Conservation (phyloP, 768 basidiomycete genomes). For the Pleurotus pulmonarius region DNA sequence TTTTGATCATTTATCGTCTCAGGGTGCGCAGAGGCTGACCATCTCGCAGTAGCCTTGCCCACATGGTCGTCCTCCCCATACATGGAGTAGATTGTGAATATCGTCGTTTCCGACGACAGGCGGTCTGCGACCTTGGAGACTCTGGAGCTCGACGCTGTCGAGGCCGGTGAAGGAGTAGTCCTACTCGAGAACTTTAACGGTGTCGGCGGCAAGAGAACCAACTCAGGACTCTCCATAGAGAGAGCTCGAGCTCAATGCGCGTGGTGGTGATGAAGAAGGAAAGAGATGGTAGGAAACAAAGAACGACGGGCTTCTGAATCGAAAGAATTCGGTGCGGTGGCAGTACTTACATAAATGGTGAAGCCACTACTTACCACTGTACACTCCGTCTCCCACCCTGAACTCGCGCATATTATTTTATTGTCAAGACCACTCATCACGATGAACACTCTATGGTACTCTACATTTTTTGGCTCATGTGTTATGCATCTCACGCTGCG, state of each 20-base stretch:
- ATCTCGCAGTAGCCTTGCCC: slow-evolving; percentile 11
- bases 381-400: background rate
- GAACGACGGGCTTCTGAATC: slow-evolving; percentile 3
- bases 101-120: slow-evolving; percentile 67
- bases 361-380: background rate
- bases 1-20: slow-evolving; percentile 1
- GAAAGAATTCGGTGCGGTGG: slow-evolving; percentile 4
- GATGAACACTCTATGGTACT: too few relatives aligned
- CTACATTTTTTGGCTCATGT: background rate
- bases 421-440: too few relatives aligned
- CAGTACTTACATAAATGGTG: slow-evolving; percentile 4
- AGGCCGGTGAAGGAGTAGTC: background rate
- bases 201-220: slow-evolving; percentile 5
- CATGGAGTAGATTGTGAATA: slow-evolving; percentile 86
- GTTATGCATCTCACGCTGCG: background rate
- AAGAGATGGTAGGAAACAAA: slow-evolving; percentile 5
- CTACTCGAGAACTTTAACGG: background rate
- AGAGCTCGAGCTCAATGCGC: background rate
- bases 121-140: slow-evolving; percentile 39
- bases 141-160: slow-evolving; percentile 16
- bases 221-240: slow-evolving; percentile 6
- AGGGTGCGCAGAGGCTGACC: slow-evolving; percentile 6
- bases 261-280: background rate
- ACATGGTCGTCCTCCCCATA: slow-evolving; percentile 55
- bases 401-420: too few relatives aligned